A percentile compares a stretch with the other conserved stretches of the same genome.
Conservation (phyloP, 768 basidiomycete species). For the Psilocybe sp. region DNA sequence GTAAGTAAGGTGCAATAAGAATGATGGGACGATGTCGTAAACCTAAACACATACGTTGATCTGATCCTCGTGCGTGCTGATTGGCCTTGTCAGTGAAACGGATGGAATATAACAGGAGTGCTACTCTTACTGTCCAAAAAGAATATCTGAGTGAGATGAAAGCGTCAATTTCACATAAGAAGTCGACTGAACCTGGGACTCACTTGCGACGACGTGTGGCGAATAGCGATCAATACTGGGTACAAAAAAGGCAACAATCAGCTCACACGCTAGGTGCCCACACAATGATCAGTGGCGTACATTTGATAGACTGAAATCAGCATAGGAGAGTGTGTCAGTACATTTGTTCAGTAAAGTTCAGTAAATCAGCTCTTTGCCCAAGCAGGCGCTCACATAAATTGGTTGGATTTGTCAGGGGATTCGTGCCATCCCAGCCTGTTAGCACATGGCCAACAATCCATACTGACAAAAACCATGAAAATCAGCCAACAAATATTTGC, state of each 20-base stretch:
- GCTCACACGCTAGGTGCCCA: no score
- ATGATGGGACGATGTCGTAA: neutral
- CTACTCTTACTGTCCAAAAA: slow-evolving; percentile 59
- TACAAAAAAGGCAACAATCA: neutral
- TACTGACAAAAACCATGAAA: slow-evolving; percentile 10
- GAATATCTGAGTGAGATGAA: slow-evolving; percentile 48
- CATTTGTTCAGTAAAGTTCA: no score
- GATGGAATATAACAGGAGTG: neutral
- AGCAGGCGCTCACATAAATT: slow-evolving; percentile 59
- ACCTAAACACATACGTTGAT: slow-evolving; percentile 42
- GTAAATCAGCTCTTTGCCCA: no score
- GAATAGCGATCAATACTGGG: slow-evolving; percentile 74
- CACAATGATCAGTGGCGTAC: slow-evolving; percentile 16
- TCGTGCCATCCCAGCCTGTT: slow-evolving; percentile 62
- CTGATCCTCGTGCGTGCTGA: slow-evolving; percentile 66
- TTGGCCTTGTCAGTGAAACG: neutral
- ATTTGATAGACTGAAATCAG: slow-evolving; percentile 33
- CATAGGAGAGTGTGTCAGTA: neutral
- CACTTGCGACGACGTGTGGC: slow-evolving; percentile 75
- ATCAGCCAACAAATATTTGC: neutral
- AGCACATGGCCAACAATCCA: slow-evolving; percentile 54
- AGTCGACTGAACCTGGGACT: slow-evolving; percentile 21
- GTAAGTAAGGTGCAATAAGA: neutral
- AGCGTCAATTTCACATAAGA: slow-evolving; percentile 8
- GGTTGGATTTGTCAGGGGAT: slow-evolving; percentile 61